A percentile compares a stretch with the other conserved stretches of the same genome.
Evolutionary conservation across 805 yeast species (phyloP).

Genomic region (Kuraishia molischiana): DNA sequence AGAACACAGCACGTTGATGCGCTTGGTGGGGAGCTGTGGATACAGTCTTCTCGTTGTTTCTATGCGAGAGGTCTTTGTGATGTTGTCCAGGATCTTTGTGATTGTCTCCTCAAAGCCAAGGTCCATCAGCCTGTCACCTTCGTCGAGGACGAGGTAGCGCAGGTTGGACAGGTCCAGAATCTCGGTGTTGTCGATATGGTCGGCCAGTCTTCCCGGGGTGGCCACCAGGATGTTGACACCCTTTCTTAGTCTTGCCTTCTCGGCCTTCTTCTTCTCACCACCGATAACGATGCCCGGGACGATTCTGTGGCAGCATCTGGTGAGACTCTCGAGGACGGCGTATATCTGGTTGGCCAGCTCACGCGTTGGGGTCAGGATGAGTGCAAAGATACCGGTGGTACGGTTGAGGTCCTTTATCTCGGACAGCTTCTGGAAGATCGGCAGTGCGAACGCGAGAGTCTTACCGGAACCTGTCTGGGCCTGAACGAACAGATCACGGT

Average conservation of each 20-base stretch:
- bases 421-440: constrained; percentile 70
- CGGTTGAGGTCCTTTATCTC: constrained; percentile 40
- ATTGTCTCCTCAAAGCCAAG: constrained; percentile 94
- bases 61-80: constrained; percentile 37
- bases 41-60: constrained; percentile 22
- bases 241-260: constrained; percentile 89
- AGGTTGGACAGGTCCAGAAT: constrained; percentile 64
- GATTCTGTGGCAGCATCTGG: constrained; percentile 71
- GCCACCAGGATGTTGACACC: constrained; percentile 96
- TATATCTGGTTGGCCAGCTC: constrained; percentile 90
- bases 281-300: constrained; percentile 97
- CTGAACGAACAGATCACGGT: constrained; percentile 73
- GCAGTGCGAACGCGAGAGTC: constrained; percentile 79
- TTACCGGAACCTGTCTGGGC: constrained; percentile 99
- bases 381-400: constrained; percentile 77
- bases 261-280: constrained; percentile 96
- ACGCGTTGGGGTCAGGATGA: constrained; percentile 88
- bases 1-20: constrained; percentile 82
- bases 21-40: constrained; percentile 53
- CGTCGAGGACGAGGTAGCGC: constrained; percentile 87
- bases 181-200: constrained; percentile 85
- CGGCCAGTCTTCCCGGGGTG: constrained; percentile 94
- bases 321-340: constrained; percentile 63
- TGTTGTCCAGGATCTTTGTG: constrained; percentile 55
- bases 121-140: constrained; percentile 94